These are phyloP conservation scores for Apiospora aurea DNA, from an alignment of 2,329 filamentous ascomycete genomes.

Conservation along the genomic window DNA sequence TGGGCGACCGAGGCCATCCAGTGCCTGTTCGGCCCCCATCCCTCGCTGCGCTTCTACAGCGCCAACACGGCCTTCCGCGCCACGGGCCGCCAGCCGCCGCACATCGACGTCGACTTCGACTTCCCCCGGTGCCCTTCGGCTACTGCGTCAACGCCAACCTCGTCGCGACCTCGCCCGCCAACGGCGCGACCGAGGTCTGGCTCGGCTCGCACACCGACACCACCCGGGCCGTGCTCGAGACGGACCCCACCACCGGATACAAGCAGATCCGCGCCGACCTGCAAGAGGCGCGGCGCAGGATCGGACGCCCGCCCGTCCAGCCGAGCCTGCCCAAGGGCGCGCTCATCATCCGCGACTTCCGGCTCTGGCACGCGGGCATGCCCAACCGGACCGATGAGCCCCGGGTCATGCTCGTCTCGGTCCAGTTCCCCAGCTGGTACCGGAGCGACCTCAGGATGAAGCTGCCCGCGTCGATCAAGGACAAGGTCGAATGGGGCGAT, in stretches of 20 bases:
- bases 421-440: conserved; percentile 49
- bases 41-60: conserved; percentile 46
- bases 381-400: conserved; percentile 51
- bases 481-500: conserved; percentile 44
- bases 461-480: conserved; percentile 40
- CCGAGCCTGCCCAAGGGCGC: conserved; percentile 50
- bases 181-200: conserved; percentile 60
- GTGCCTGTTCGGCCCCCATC: conserved; percentile 47
- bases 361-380: conserved; percentile 58
- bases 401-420: conserved; percentile 51
- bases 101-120: conserved; percentile 52
- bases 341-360: conserved; percentile 53
- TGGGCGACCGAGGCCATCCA: conserved; percentile 45
- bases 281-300: conserved; percentile 40
- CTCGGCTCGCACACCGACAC: conserved; percentile 54
- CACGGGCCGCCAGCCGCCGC: conserved; percentile 47
- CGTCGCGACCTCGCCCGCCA: conserved; percentile 50
- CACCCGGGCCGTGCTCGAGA: conserved; percentile 38
- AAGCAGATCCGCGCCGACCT: conserved; percentile 42
- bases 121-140: conserved; percentile 56
- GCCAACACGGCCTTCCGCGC: conserved; percentile 50
- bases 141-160: conserved; percentile 56
- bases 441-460: conserved; percentile 42
- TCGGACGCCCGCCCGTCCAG: conserved; percentile 46
- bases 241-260: conserved; percentile 22